Conservation (phyloP, 768 basidiomycete genomes). For the Chalciporus pseudorubinellus region DNA sequence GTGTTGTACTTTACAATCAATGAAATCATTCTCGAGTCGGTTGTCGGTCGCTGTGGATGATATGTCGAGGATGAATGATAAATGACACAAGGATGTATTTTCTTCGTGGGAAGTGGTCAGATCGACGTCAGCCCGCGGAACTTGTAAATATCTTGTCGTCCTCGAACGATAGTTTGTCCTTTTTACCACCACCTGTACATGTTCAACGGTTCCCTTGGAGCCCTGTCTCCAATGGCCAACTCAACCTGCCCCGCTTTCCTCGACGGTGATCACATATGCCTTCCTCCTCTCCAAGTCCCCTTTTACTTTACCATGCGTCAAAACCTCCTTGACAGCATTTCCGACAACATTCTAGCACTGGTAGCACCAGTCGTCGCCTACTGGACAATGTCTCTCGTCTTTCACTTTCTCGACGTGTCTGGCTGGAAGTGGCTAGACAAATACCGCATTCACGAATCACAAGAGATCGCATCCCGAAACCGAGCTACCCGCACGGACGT, state of each 20-base stretch:
- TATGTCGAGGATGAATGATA: no score
- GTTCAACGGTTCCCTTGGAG: slow-evolving; percentile 9
- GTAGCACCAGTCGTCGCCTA: slow-evolving; percentile 77
- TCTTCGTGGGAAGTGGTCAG: no score
- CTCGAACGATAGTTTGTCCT: neutral
- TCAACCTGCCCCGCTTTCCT: slow-evolving; percentile 32
- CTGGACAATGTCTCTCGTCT: slow-evolving; percentile 79
- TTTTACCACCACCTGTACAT: neutral
- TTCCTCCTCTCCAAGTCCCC: slow-evolving; percentile 38
- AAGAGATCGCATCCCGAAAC: slow-evolving; percentile 74
- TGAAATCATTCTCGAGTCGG: slow-evolving; percentile 16
- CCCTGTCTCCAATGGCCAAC: slow-evolving; percentile 31
- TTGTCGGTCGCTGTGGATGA: no score
- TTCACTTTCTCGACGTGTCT: slow-evolving; percentile 79
- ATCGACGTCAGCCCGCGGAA: no score
- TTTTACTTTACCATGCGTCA: slow-evolving; percentile 53
- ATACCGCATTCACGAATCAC: slow-evolving; percentile 85
- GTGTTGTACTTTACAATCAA: slow-evolving; percentile 34
- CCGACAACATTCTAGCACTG: slow-evolving; percentile 72
- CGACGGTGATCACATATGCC: slow-evolving; percentile 39
- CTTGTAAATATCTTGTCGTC: neutral
- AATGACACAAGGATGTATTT: no score
- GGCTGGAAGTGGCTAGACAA: slow-evolving; percentile 75
- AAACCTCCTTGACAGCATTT: slow-evolving; percentile 51
- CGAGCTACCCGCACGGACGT: slow-evolving; percentile 71